phyloP scores from a whole-genome alignment of 495 filamentous ascomycete genomes.

The Aspergillus kassunensis region DNA sequence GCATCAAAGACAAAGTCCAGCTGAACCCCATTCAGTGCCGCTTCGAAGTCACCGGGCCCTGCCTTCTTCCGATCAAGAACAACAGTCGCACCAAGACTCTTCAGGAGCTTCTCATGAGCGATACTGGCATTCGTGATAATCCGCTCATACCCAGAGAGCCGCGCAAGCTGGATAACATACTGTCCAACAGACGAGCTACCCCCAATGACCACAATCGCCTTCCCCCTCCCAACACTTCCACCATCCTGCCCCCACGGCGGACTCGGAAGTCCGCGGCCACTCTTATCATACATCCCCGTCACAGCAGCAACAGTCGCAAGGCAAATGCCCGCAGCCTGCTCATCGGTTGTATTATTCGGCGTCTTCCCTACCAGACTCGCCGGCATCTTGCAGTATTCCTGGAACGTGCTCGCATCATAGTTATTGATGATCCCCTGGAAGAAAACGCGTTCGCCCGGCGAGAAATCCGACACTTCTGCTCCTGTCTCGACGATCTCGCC shows the following conservation, averaged over 20 bases:
- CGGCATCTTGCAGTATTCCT: constrained; percentile 32
- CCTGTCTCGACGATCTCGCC: constrained; percentile 35
- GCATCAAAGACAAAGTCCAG: constrained; percentile 17
- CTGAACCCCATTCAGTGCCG: constrained; percentile 10
- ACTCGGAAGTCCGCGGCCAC: constrained; percentile 11
- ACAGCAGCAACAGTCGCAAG: constrained; percentile 33
- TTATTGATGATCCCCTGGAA: constrained; percentile 24
- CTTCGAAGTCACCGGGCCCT: constrained; percentile 2
- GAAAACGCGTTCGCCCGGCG: constrained; percentile 37
- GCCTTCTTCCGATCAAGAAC: constrained; percentile 17
- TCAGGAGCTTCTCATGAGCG: constrained; percentile 38
- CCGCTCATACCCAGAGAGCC: constrained; percentile 34
- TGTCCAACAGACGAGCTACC: constrained; percentile 42
- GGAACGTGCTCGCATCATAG: constrained; percentile 39
- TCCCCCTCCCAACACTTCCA: constrained; percentile 21
- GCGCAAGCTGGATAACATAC: constrained; percentile 40
- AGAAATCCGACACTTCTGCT: constrained; percentile 22
- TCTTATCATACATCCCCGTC: constrained; percentile 28
- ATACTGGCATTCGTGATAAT: constrained; percentile 45
- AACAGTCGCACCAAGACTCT: constrained; percentile 38
- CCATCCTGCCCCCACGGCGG: constrained; percentile 23
- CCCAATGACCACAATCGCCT: constrained; percentile 43
- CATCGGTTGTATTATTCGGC: constrained; percentile 33
- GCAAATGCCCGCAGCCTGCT: constrained; percentile 39
- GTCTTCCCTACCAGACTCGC: constrained; percentile 27